Evolutionary conservation across 108 stramenopile genomes (phyloP).

Genomic region (Licmophora abbreviata): DNA sequence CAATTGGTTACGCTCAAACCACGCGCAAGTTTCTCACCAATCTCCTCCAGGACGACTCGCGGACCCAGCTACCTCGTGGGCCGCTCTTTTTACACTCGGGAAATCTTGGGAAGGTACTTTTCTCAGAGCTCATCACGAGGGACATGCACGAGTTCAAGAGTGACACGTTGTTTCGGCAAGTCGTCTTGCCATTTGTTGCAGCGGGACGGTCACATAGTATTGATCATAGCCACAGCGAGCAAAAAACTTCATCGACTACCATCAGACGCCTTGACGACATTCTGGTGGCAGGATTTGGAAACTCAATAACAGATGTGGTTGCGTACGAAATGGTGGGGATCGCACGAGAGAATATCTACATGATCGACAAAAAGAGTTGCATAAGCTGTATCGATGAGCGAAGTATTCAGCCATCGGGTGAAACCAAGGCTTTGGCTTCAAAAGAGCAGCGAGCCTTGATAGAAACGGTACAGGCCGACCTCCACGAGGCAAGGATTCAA

Average conservation of each 20-base stretch:
- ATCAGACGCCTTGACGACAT: slow-evolving; percentile 6
- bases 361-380: slow-evolving; percentile 48
- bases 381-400: slow-evolving; percentile 44
- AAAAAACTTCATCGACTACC: background rate
- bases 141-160: slow-evolving; percentile 63
- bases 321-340: slow-evolving; percentile 74
- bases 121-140: slow-evolving; percentile 59
- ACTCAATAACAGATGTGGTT: slow-evolving; percentile 57
- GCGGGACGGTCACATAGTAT: slow-evolving; percentile 24
- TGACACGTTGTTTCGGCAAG: slow-evolving; percentile 48
- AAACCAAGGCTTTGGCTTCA: no score
- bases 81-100: slow-evolving; percentile 69
- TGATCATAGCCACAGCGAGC: slow-evolving; percentile 10
- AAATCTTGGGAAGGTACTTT: slow-evolving; percentile 42
- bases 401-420: no score
- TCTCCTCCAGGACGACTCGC: slow-evolving; percentile 5
- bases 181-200: slow-evolving; percentile 63
- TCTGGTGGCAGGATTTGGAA: slow-evolving; percentile 76
- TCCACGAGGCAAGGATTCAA: no score
- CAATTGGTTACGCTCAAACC: slow-evolving; percentile 40
- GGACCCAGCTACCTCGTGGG: slow-evolving; percentile 52
- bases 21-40: slow-evolving; percentile 56
- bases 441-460: no score
- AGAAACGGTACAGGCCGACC: no score
- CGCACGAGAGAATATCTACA: slow-evolving; percentile 55